Conservation (phyloP, 2,329 filamentous ascomycete genomes). For the Colletotrichum magnum region DNA sequence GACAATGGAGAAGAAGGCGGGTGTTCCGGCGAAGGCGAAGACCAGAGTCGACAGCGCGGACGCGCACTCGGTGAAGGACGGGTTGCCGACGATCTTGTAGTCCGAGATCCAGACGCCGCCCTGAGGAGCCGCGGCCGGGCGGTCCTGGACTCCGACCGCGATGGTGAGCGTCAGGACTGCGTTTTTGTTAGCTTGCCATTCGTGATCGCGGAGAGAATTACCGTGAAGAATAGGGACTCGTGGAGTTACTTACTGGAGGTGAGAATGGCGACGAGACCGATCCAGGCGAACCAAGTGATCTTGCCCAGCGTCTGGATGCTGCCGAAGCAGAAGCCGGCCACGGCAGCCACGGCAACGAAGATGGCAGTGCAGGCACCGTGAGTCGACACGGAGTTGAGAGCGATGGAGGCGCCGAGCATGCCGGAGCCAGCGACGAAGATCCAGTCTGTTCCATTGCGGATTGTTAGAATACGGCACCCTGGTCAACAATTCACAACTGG, state of each 20-base stretch:
- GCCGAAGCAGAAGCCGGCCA: conserved; percentile 48
- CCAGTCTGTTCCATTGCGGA: conserved; percentile 42
- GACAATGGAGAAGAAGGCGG: conserved; percentile 52
- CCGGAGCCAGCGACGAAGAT: conserved; percentile 54
- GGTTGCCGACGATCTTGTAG: conserved; percentile 69
- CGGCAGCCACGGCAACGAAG: conserved; percentile 54
- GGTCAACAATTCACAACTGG: no score
- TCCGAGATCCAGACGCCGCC: conserved; percentile 45
- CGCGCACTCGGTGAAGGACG: conserved; percentile 65
- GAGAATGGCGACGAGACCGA: conserved; percentile 49
- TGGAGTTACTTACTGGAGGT: conserved; percentile 45
- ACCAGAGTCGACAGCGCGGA: conserved; percentile 51
- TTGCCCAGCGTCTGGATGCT: conserved; percentile 51
- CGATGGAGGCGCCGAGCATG: conserved; percentile 58
- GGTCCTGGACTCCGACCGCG: conserved; percentile 49
- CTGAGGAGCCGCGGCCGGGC: conserved; percentile 45
- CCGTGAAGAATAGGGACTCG: no score
- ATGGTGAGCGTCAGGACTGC: conserved; percentile 47
- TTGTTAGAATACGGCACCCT: background rate
- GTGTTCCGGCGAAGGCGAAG: conserved; percentile 56
- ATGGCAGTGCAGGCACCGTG: conserved; percentile 57
- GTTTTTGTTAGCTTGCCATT: background rate
- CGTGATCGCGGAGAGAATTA: no score
- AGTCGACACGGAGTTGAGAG: conserved; percentile 55
- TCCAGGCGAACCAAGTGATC: conserved; percentile 52